Evolutionary conservation across 1,284 basidiomycete genomes (phyloP).

Genomic region (Psilocybe mexicana): DNA sequence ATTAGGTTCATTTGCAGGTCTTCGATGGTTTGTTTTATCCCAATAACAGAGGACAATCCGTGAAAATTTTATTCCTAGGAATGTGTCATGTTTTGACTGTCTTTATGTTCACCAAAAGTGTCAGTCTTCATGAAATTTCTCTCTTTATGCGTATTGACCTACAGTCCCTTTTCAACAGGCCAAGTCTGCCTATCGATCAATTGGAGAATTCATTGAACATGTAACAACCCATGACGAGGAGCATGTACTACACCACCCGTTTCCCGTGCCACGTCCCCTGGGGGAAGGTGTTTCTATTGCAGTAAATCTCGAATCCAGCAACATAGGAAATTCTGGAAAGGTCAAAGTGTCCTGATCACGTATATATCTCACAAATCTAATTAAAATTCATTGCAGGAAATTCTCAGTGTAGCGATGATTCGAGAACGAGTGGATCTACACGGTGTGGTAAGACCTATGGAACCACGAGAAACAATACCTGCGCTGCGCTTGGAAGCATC

Average conservation of each 20-base stretch:
- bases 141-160: neutral
- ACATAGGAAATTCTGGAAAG: neutral
- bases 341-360: neutral
- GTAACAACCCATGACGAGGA: constrained; percentile 42
- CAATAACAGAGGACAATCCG: neutral
- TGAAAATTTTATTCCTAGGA: constrained; percentile 31
- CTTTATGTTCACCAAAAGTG: constrained; percentile 68
- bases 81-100: constrained; percentile 74
- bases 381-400: neutral
- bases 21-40: constrained; percentile 46
- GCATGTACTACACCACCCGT: constrained; percentile 42
- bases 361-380: too few species aligned
- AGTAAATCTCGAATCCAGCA: constrained; percentile 4
- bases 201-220: constrained; percentile 57
- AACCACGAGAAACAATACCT: constrained; percentile 57
- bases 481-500: constrained; percentile 57
- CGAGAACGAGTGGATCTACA: constrained; percentile 77
- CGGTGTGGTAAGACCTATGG: constrained; percentile 71
- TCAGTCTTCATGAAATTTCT: constrained; percentile 27
- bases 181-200: constrained; percentile 57
- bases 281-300: constrained; percentile 26
- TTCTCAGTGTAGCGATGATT: constrained; percentile 44
- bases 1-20: constrained; percentile 74
- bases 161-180: constrained; percentile 35
- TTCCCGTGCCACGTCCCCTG: constrained; percentile 44